Percentiles rank a stretch among this genome's conserved stretches.
Evolutionary conservation across 768 basidiomycete genomes (phyloP).

Genomic region (Hypholoma sublateritium): DNA sequence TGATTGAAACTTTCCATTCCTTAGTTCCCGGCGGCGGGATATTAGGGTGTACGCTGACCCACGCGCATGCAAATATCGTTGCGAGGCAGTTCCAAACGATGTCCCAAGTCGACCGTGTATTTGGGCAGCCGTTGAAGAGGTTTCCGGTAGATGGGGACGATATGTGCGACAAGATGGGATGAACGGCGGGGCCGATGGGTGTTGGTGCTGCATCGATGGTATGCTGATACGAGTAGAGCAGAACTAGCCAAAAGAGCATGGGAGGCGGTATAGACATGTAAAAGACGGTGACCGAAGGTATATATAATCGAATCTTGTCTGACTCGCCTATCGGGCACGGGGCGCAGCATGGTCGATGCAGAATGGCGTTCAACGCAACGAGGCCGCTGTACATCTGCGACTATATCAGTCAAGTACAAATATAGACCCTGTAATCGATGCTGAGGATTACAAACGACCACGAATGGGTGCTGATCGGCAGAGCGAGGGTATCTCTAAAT

Average conservation of each 20-base stretch:
- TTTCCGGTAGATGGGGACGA: not conserved
- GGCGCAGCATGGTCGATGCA: not conserved
- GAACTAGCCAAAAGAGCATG: constrained; percentile 1
- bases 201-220: constrained; percentile 4
- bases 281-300: not conserved
- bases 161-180: not conserved
- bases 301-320: not conserved
- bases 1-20: constrained; percentile 1
- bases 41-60: constrained; percentile 12
- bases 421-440: no score
- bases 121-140: not conserved
- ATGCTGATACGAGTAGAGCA: not conserved
- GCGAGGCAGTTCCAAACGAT: constrained; percentile 14
- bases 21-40: constrained; percentile 7
- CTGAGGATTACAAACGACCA: no score
- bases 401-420: no score
- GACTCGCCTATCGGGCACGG: not conserved
- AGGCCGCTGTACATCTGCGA: not conserved
- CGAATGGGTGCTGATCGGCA: no score
- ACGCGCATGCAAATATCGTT: constrained; percentile 12
- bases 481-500: not conserved
- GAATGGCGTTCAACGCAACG: not conserved
- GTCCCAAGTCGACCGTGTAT: constrained; percentile 6
- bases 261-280: not conserved
- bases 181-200: not conserved